These are phyloP conservation scores for Exophiala spinifera DNA, from an alignment of 2,329 filamentous ascomycete genomes.

Conservation along the genomic window DNA sequence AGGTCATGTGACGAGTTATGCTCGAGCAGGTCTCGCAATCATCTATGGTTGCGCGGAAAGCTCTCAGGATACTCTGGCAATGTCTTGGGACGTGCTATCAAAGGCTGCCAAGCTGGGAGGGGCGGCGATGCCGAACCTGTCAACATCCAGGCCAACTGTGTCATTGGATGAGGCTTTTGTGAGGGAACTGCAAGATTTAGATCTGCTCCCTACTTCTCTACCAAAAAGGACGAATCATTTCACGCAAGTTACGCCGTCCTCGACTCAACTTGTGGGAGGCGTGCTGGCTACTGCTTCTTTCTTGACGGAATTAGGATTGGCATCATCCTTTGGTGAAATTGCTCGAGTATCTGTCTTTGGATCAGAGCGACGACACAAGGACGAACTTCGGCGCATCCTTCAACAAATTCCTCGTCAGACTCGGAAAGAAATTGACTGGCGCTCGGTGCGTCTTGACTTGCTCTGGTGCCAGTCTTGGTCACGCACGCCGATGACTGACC, in stretches of 20 bases:
- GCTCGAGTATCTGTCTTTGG: constrained; percentile 54
- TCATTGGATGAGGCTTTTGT: constrained; percentile 31
- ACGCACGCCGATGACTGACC: constrained; percentile 30
- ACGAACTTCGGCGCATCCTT: constrained; percentile 53
- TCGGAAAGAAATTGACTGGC: constrained; percentile 49
- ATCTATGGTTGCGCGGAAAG: constrained; percentile 54
- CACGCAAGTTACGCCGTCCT: constrained; percentile 39
- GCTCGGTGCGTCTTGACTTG: constrained; percentile 47
- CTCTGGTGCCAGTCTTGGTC: constrained; percentile 63
- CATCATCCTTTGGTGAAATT: constrained; percentile 36
- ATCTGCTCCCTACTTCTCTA: constrained; percentile 43
- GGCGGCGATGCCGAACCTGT: constrained; percentile 31
- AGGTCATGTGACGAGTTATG: constrained; percentile 46
- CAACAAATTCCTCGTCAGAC: constrained; percentile 44
- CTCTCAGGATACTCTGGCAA: constrained; percentile 32
- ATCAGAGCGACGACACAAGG: constrained; percentile 51
- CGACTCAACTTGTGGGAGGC: constrained; percentile 41
- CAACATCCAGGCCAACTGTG: constrained; percentile 13
- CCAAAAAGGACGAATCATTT: constrained; percentile 40
- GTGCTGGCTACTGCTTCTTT: constrained; percentile 41
- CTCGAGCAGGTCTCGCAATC: constrained; percentile 58
- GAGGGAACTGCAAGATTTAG: constrained; percentile 37
- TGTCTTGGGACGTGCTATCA: constrained; percentile 9
- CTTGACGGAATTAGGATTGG: constrained; percentile 40
- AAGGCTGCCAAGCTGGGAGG: constrained; percentile 45